Evolutionary conservation across 208 protist genomes (phyloP).

Genomic region (Spongospora subterranea): DNA sequence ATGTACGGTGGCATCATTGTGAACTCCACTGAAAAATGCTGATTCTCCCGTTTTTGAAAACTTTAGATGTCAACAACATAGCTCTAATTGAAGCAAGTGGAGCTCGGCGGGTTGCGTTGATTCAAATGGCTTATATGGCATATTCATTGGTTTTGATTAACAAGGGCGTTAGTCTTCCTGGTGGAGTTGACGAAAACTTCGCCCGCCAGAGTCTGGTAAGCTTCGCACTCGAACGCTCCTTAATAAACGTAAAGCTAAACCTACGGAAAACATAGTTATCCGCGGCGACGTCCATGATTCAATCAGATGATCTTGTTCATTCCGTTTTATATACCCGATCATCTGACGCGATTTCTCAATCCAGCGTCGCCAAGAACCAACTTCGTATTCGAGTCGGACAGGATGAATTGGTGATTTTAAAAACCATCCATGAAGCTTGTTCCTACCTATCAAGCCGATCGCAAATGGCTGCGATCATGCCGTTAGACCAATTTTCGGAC

Average conservation of each 20-base stretch:
- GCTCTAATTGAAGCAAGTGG: neutral
- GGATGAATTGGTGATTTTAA: neutral
- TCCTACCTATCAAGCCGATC: neutral
- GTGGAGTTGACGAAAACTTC: neutral
- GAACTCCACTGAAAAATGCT: no score
- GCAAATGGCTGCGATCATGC: slow-evolving; percentile 18
- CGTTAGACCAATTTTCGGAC: neutral
- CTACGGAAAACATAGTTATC: no score
- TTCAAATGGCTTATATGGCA: neutral
- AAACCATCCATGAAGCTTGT: neutral
- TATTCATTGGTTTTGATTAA: neutral
- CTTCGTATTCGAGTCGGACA: neutral
- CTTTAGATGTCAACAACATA: neutral
- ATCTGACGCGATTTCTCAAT: neutral
- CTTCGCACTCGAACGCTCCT: neutral
- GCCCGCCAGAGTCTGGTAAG: neutral
- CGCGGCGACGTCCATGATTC: neutral
- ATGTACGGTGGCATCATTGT: neutral
- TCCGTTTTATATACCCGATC: neutral
- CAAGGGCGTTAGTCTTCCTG: neutral
- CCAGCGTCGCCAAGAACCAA: neutral
- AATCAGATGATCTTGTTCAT: slow-evolving; percentile 27
- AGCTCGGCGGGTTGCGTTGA: neutral
- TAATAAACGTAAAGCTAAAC: neutral
- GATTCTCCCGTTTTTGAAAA: no score